phyloP scores from a whole-genome alignment of 2,329 filamentous ascomycete species.

The Colletotrichum sojae region DNA sequence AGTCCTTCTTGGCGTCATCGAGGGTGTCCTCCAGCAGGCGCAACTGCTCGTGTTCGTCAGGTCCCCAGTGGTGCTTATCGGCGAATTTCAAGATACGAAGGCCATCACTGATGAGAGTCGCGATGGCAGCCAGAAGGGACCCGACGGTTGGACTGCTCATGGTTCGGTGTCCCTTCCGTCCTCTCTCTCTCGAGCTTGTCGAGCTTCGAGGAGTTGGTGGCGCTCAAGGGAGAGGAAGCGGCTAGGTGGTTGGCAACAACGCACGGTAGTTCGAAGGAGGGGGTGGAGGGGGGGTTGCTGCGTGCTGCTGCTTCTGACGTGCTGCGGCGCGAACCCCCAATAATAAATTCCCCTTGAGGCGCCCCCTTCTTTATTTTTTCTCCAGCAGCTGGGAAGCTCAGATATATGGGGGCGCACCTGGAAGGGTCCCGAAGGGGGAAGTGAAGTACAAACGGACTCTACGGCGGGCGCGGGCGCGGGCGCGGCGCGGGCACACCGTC shows the following conservation, averaged over 20 bases:
- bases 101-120: constrained; percentile 66
- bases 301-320: constrained; percentile 13
- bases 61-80: constrained; percentile 71
- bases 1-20: constrained; percentile 73
- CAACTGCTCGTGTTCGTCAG: constrained; percentile 72
- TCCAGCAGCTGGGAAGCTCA: constrained; percentile 4
- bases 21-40: constrained; percentile 68
- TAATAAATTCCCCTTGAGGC: constrained; percentile 32
- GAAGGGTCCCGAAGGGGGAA: constrained; percentile 24
- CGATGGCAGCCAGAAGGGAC: constrained; percentile 70
- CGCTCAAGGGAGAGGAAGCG: neutral
- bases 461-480: constrained; percentile 30
- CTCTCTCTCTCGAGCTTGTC: constrained; percentile 35
- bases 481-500: constrained; percentile 38
- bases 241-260: neutral
- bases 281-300: constrained; percentile 8
- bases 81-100: constrained; percentile 69
- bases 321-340: constrained; percentile 33
- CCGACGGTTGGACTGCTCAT: constrained; percentile 68
- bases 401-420: neutral
- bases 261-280: constrained; percentile 27
- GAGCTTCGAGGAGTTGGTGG: constrained; percentile 27
- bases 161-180: constrained; percentile 40
- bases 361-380: constrained; percentile 15
- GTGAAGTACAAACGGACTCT: neutral